Evolutionary conservation across 202 grass and related monocot species (phyloP).

Genomic region (Zoysia matrella): DNA sequence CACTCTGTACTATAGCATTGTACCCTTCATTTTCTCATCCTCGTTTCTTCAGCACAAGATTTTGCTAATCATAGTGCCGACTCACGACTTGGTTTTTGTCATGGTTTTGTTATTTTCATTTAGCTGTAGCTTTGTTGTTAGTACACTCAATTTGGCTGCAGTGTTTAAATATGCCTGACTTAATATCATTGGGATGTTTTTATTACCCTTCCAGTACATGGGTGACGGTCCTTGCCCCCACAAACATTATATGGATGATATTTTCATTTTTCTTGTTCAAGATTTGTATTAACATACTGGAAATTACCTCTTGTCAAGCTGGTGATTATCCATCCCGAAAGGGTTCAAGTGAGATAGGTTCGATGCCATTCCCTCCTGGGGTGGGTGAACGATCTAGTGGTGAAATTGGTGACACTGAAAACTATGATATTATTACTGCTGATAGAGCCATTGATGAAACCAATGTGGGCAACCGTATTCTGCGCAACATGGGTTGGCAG

Average conservation of each 20-base stretch:
- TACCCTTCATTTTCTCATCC: neutral
- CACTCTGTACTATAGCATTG: neutral
- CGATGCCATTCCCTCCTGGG: slow-evolving; percentile 96
- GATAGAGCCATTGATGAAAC: slow-evolving; percentile 85
- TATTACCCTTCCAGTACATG: neutral
- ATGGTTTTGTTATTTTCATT: slow-evolving; percentile 2
- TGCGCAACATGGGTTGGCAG: slow-evolving; percentile 99
- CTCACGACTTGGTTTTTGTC: neutral
- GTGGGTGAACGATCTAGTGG: slow-evolving; percentile 78
- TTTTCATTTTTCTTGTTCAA: slow-evolving; percentile 39
- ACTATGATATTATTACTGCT: slow-evolving; percentile 88
- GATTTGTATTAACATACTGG: slow-evolving; percentile 69
- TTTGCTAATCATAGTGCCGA: neutral
- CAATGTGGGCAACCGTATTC: slow-evolving; percentile 97
- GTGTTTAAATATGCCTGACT: slow-evolving; percentile 10
- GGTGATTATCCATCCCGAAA: slow-evolving; percentile 71
- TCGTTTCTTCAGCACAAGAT: slow-evolving; percentile 3
- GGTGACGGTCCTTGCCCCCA: slow-evolving; percentile 27
- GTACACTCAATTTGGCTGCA: neutral
- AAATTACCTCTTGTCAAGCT: slow-evolving; percentile 90
- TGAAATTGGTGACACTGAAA: slow-evolving; percentile 71
- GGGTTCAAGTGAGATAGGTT: slow-evolving; percentile 75
- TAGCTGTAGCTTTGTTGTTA: slow-evolving; percentile 1
- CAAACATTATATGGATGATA: slow-evolving; percentile 40
- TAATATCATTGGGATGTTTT: neutral